Evolutionary conservation across 441 rosid genomes (phyloP).

Genomic region (Gossypium trilobum): DNA sequence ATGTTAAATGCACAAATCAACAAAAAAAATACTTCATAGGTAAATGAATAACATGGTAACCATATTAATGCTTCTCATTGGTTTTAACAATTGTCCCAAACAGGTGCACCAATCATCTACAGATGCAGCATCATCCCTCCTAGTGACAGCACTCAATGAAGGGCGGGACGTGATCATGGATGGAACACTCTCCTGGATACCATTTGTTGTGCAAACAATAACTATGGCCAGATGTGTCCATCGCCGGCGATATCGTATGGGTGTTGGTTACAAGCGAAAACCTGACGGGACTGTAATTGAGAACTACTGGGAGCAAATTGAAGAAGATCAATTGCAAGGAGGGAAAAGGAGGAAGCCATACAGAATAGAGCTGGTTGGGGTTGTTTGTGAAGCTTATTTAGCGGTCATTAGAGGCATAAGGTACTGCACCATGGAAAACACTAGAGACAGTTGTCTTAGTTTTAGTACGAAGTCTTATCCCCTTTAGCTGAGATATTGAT

Average conservation of each 20-base stretch:
- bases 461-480: not conserved
- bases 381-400: slow-evolving; percentile 83
- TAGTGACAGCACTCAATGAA: slow-evolving; percentile 94
- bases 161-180: slow-evolving; percentile 97
- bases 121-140: slow-evolving; percentile 89
- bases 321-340: slow-evolving; percentile 55
- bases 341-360: slow-evolving; percentile 66
- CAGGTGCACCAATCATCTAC: slow-evolving; percentile 98
- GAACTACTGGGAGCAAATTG: slow-evolving; percentile 82
- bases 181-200: slow-evolving; percentile 95
- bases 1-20: not conserved
- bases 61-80: not conserved
- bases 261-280: slow-evolving; percentile 61
- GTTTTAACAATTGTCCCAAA: not conserved
- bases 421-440: slow-evolving; percentile 21
- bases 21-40: not conserved
- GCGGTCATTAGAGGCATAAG: slow-evolving; percentile 90
- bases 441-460: not conserved
- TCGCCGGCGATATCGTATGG: slow-evolving; percentile 88
- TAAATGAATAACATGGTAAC: not conserved
- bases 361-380: slow-evolving; percentile 90
- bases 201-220: slow-evolving; percentile 90
- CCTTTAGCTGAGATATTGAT: slow-evolving; percentile 8
- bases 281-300: slow-evolving; percentile 62
- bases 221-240: slow-evolving; percentile 94